Evolutionary conservation across 805 yeast species (phyloP), one percentile per base, ranked within the genome.

Genomic region (Brettanomyces nanus): DNA sequence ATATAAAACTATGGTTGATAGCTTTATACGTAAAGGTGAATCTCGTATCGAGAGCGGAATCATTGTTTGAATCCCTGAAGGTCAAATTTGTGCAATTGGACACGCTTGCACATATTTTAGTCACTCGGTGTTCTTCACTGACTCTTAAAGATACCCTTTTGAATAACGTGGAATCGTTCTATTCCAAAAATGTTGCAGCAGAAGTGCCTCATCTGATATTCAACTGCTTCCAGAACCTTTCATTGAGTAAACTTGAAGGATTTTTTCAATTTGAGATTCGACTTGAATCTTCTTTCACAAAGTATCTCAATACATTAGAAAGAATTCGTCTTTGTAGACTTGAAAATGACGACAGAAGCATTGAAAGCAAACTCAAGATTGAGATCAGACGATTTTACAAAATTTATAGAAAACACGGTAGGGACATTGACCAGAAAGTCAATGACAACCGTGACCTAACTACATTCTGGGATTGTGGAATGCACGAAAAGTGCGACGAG

Each of bases 11-110:
- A 6, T 84, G 92, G 89, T 62, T 87, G 26, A 68, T 83, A 35
- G 68, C 75, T 22, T 52, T 85, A 3, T 84, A 82, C 56, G 64
- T 72, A 13, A 52, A 67, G 15, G 50, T 85, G 6, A 86, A 86
- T 35, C 63, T 76, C 7, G 65, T 65, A 23, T 53, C 69, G 2
- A 55, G 65, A 30, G 80, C 89, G 0, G 47, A 56, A 25, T 52
- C 56, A 6, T 72, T 76, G 33, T 86, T 71, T 54, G 56, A 68
- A 13, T 51, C 64, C 1, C 57, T 89, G 36, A 73, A 76, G 27
- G 72, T 86, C 47, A 85, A 82, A 51, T 77, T 80, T 61, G 58
- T 87, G 6, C 97, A 90, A 58, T 65, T 69, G 36, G 96, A 89
- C 50, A 72, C 85, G 0, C 55, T 83, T 33, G 71, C 79, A 10